Conservation (phyloP, 768 basidiomycete genomes). For the Mycena rebaudengoi region DNA sequence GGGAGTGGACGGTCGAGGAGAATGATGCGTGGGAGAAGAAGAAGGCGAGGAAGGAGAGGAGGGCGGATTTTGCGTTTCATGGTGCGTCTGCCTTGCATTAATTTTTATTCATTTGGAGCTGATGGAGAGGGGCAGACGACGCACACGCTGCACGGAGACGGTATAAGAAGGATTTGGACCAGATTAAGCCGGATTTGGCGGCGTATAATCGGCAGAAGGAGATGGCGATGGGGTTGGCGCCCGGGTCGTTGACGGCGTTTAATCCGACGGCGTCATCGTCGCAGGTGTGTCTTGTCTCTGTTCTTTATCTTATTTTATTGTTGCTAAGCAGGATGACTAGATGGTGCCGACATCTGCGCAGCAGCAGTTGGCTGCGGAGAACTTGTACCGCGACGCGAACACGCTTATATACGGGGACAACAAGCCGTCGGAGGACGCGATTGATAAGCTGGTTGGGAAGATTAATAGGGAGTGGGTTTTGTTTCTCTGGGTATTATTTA, state of each 20-base stretch:
- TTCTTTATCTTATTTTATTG: background rate
- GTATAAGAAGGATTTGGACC: conserved; percentile 93
- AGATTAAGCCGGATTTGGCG: conserved; percentile 86
- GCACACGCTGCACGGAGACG: conserved; percentile 86
- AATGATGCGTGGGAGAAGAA: conserved; percentile 98
- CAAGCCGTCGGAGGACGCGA: conserved; percentile 95
- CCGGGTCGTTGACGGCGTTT: conserved; percentile 74
- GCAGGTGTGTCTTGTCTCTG: conserved; percentile 44
- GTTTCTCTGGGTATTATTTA: background rate
- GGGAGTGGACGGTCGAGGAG: conserved; percentile 96
- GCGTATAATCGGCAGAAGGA: conserved; percentile 93
- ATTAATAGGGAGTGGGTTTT: conserved; percentile 89
- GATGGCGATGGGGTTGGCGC: conserved; percentile 75
- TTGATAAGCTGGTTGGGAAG: conserved; percentile 90
- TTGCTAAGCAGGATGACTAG: conserved; percentile 39
- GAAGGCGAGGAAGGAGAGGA: conserved; percentile 77
- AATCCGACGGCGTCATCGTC: conserved; percentile 56
- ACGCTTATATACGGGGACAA: conserved; percentile 93
- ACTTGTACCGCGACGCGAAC: conserved; percentile 93
- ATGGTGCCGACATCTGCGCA: conserved; percentile 63
- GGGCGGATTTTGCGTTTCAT: conserved; percentile 92
- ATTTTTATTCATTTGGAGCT: no score
- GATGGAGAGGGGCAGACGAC: conserved; percentile 65
- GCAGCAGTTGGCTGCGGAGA: conserved; percentile 78
- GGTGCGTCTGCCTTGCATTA: conserved; percentile 59